These are phyloP conservation scores for Stereum hirsutum DNA, from an alignment of 1,284 basidiomycete genomes.

Conservation along the genomic window DNA sequence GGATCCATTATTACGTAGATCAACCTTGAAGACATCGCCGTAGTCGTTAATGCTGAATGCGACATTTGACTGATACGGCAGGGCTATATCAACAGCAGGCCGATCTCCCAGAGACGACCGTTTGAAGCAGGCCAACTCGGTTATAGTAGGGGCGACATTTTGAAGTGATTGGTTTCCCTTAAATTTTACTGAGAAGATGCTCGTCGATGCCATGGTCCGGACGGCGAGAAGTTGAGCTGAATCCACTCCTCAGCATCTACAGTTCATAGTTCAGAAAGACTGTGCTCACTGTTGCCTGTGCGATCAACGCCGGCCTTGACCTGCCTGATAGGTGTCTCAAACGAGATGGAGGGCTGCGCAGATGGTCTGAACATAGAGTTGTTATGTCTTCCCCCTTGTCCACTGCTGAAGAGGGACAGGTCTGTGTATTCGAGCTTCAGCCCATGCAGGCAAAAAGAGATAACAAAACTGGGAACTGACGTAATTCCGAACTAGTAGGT, in stretches of 20 bases:
- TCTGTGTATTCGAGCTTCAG: slow-evolving; percentile 25
- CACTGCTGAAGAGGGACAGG: slow-evolving; percentile 33
- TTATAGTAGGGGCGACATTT: slow-evolving; percentile 3
- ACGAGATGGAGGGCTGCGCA: slow-evolving; percentile 30
- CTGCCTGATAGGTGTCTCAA: slow-evolving; percentile 50
- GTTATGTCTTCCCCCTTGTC: slow-evolving; percentile 17
- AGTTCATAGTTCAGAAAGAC: neutral
- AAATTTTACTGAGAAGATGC: slow-evolving; percentile 7
- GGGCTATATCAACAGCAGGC: slow-evolving; percentile 11
- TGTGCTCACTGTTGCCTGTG: neutral
- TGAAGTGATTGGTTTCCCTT: neutral
- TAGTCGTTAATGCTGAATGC: slow-evolving; percentile 13
- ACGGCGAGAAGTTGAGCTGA: slow-evolving; percentile 9
- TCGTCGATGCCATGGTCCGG: slow-evolving; percentile 9
- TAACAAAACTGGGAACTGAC: slow-evolving; percentile 28
- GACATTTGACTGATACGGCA: slow-evolving; percentile 5
- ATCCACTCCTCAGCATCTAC: too few species aligned
- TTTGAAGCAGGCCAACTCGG: slow-evolving; percentile 7
- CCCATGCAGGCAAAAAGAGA: neutral
- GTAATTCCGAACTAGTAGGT: slow-evolving; percentile 44
- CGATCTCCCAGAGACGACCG: slow-evolving; percentile 10
- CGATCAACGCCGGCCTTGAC: slow-evolving; percentile 21
- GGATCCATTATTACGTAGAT: too few species aligned
- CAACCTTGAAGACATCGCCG: slow-evolving; percentile 11
- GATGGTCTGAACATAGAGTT: slow-evolving; percentile 31